These are phyloP conservation scores for Extremus antarcticus DNA, from an alignment of 495 filamentous ascomycete species.

Conservation along the genomic window DNA sequence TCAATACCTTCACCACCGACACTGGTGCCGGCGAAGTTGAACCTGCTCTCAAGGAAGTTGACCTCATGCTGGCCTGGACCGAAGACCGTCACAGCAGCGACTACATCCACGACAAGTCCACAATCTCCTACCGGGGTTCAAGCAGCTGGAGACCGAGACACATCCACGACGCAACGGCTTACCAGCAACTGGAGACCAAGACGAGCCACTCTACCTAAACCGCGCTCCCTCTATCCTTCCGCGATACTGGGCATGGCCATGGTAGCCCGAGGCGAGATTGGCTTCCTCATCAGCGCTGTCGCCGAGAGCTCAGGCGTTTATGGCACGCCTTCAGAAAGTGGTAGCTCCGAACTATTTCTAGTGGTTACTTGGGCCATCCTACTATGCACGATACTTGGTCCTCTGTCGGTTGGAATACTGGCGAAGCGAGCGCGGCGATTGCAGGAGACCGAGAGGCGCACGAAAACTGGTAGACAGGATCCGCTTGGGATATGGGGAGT, in stretches of 20 bases:
- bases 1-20: not conserved
- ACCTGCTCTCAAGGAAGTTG: not conserved
- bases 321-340: constrained; percentile 1
- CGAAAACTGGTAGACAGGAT: constrained; percentile 18
- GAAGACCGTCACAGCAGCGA: not conserved
- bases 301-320: constrained; percentile 53
- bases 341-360: constrained; percentile 43
- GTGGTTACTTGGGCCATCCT: constrained; percentile 66
- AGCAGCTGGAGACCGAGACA: too few species aligned
- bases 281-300: constrained; percentile 63
- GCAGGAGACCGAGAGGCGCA: constrained; percentile 5
- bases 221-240: constrained; percentile 48
- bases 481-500: constrained; percentile 28
- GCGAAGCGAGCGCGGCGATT: constrained; percentile 38
- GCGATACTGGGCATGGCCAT: constrained; percentile 52
- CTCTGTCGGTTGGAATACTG: constrained; percentile 53
- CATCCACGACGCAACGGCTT: too few species aligned
- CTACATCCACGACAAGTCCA: too few species aligned
- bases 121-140: too few species aligned
- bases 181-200: too few species aligned
- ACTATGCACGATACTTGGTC: constrained; percentile 63
- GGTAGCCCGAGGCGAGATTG: constrained; percentile 70
- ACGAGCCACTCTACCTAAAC: not conserved
- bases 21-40: not conserved
- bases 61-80: not conserved